phyloP scores from a whole-genome alignment of 768 basidiomycete species.

The Mycena pura region DNA sequence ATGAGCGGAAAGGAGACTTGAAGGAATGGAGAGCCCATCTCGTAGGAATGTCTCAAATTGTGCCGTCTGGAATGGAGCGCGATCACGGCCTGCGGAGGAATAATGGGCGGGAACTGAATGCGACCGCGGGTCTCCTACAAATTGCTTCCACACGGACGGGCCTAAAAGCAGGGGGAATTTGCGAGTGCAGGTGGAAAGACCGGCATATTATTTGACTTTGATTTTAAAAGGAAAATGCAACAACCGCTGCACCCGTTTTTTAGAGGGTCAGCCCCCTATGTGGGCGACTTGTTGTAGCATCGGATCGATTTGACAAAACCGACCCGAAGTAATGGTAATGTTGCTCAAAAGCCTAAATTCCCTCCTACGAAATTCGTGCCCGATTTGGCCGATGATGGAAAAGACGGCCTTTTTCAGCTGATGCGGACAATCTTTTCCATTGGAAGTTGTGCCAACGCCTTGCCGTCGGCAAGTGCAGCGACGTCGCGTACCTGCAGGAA shows the following conservation, averaged over 20 bases:
- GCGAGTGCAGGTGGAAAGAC: constrained; percentile 23
- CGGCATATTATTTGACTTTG: constrained; percentile 15
- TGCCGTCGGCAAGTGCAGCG: too few relatives aligned
- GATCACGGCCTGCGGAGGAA: constrained; percentile 48
- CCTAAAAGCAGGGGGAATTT: constrained; percentile 21
- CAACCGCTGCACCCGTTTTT: too few relatives aligned
- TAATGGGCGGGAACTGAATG: constrained; percentile 36
- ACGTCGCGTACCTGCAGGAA: not conserved
- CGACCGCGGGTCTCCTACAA: constrained; percentile 36
- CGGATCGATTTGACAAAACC: constrained; percentile 44
- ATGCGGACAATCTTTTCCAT: too few relatives aligned
- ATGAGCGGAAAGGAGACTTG: constrained; percentile 30
- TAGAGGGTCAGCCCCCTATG: too few relatives aligned
- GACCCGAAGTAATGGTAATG: constrained; percentile 49
- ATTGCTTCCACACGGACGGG: constrained; percentile 46
- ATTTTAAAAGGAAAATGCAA: too few relatives aligned
- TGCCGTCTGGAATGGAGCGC: constrained; percentile 31
- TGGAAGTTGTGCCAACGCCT: too few relatives aligned
- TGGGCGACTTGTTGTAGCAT: too few relatives aligned
- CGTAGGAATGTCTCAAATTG: constrained; percentile 32
- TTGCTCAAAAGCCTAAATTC: constrained; percentile 41
- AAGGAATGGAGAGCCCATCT: constrained; percentile 37
- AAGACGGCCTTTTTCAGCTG: not conserved
- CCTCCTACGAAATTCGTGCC: not conserved
- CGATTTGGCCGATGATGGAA: not conserved